phyloP scores from a whole-genome alignment of 768 basidiomycete genomes.

The Kwoniella europaea region DNA sequence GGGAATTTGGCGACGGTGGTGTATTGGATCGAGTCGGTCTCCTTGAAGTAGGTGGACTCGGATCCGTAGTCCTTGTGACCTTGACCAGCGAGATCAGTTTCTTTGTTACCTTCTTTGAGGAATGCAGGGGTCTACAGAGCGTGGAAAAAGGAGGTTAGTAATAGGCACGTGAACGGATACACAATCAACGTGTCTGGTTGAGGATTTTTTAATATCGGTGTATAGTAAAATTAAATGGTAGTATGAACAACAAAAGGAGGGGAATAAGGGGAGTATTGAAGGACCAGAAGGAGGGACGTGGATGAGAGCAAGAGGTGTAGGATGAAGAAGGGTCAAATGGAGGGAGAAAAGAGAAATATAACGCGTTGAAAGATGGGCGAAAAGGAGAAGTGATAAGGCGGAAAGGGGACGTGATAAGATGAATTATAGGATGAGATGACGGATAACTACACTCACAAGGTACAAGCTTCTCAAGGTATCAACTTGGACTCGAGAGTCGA shows the following conservation, averaged over 20 bases:
- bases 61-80: constrained; percentile 67
- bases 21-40: constrained; percentile 82
- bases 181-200: neutral
- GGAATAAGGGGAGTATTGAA: neutral
- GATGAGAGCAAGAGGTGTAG: neutral
- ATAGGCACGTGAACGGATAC: neutral
- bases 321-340: neutral
- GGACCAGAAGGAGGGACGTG: neutral
- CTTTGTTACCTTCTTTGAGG: constrained; percentile 46
- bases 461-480: constrained; percentile 85
- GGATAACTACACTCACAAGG: constrained; percentile 60
- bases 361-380: neutral
- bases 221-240: neutral
- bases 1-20: constrained; percentile 90
- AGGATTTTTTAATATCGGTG: neutral
- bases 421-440: neutral
- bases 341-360: neutral
- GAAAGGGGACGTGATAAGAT: neutral
- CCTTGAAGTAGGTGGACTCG: constrained; percentile 82
- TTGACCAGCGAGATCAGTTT: constrained; percentile 29
- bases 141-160: neutral
- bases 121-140: constrained; percentile 45
- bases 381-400: neutral
- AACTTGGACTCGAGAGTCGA: constrained; percentile 81
- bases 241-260: neutral